Percentiles rank a stretch among this genome's conserved stretches.
These are phyloP conservation scores for Xylariaceae sp. DNA, from an alignment of 2,329 filamentous ascomycete species.

Conservation along the genomic window DNA sequence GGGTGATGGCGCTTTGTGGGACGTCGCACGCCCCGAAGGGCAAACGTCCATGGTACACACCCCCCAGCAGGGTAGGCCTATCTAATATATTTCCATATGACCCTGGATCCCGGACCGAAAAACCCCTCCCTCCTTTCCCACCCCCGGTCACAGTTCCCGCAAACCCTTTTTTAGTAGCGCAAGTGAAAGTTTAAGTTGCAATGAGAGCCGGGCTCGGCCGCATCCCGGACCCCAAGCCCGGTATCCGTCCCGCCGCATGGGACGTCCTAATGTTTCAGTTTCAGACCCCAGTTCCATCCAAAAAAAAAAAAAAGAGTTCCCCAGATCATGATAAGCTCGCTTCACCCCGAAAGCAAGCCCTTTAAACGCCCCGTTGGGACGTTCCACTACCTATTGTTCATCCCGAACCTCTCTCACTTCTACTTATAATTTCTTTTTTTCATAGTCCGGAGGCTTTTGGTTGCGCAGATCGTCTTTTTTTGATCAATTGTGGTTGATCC, in stretches of 20 bases:
- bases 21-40: conserved; percentile 1
- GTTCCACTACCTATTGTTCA: background rate
- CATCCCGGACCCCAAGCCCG: conserved; percentile 16
- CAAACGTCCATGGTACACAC: conserved; percentile 7
- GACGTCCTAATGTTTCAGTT: conserved; percentile 20
- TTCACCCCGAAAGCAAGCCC: background rate
- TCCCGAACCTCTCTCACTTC: background rate
- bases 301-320: background rate
- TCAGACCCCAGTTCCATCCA: conserved; percentile 23
- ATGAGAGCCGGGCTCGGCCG: conserved; percentile 26
- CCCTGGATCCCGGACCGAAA: conserved; percentile 3
- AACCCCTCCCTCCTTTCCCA: conserved; percentile 22
- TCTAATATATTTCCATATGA: background rate
- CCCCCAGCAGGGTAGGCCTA: conserved; percentile 2
- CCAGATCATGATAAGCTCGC: conserved; percentile 16
- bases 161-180: no score
- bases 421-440: background rate
- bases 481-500: background rate
- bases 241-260: conserved; percentile 21
- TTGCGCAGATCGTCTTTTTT: conserved; percentile 2
- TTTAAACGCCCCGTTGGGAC: background rate
- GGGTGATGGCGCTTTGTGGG: background rate
- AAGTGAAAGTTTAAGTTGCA: conserved; percentile 15
- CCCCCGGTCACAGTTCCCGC: background rate
- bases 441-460: background rate